Percentiles rank a stretch among this genome's conserved stretches.
These are phyloP conservation scores for Diaporthe velutina DNA, from an alignment of 2,329 filamentous ascomycete species.

Conservation along the genomic window DNA sequence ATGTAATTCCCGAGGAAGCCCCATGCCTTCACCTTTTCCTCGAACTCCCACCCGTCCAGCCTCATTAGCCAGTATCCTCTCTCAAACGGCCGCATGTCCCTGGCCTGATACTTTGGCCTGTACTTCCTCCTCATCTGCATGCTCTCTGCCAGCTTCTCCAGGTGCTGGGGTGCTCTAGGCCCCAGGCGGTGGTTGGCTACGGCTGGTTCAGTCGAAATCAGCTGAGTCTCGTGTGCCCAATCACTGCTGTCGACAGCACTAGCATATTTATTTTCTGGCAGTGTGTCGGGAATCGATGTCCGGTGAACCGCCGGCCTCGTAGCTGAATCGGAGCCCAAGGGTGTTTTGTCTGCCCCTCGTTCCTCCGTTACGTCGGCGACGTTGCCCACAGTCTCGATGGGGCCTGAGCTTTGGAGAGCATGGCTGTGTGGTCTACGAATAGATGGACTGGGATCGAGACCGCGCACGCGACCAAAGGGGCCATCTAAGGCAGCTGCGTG, in stretches of 20 bases:
- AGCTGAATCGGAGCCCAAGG: not conserved
- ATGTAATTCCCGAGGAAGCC: constrained; percentile 72
- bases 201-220: constrained; percentile 56
- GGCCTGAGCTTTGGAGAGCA: not conserved
- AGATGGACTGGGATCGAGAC: not conserved
- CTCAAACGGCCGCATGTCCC: constrained; percentile 71
- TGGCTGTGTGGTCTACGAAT: not conserved
- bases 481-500: not conserved
- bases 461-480: not conserved
- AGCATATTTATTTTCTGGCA: not conserved
- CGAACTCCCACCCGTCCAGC: constrained; percentile 65
- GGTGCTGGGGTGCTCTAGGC: constrained; percentile 55
- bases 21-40: constrained; percentile 70
- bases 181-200: constrained; percentile 59
- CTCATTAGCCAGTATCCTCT: constrained; percentile 83
- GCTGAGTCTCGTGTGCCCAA: constrained; percentile 25
- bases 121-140: constrained; percentile 67
- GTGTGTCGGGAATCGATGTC: not conserved
- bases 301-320: not conserved
- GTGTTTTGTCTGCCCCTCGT: not conserved
- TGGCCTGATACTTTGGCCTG: constrained; percentile 60
- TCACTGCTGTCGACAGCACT: not conserved
- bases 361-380: not conserved
- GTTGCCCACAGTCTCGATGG: not conserved
- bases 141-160: constrained; percentile 66